A percentile compares a stretch with the other conserved stretches of the same genome.
These are phyloP conservation scores for Parathielavia hyrcaniae DNA, from an alignment of 495 filamentous ascomycete species.

Conservation along the genomic window DNA sequence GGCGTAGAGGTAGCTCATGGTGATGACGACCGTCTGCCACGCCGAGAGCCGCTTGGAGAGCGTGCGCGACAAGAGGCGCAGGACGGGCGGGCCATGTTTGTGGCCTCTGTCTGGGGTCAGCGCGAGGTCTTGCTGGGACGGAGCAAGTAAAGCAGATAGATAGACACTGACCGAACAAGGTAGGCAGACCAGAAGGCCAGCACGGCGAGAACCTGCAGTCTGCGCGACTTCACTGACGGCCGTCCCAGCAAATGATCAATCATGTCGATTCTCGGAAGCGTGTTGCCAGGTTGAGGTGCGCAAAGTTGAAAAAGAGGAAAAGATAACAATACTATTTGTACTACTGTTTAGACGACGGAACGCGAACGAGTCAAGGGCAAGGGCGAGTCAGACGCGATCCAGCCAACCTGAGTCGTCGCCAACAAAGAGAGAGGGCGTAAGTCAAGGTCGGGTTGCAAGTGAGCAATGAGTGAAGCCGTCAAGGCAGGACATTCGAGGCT, in stretches of 20 bases:
- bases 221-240: constrained; percentile 83
- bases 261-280: constrained; percentile 29
- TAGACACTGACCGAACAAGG: constrained; percentile 57
- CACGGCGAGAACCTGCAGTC: constrained; percentile 87
- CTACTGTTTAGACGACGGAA: no score
- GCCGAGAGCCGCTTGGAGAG: constrained; percentile 62
- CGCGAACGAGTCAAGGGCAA: no score
- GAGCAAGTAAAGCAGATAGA: no score
- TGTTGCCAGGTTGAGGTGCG: no score
- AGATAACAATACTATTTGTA: no score
- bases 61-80: constrained; percentile 64
- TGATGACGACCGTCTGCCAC: constrained; percentile 85
- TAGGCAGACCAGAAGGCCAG: constrained; percentile 88
- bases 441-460: no score
- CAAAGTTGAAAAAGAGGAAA: no score
- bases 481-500: no score
- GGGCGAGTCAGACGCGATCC: no score
- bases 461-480: no score
- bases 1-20: constrained; percentile 85
- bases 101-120: constrained; percentile 53
- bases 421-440: neutral
- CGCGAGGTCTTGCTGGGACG: neutral
- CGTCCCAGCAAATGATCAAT: constrained; percentile 86
- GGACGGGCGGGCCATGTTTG: constrained; percentile 75
- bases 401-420: neutral